phyloP scores from a whole-genome alignment of 768 basidiomycete genomes.

The Psilocybe tampanensis region DNA sequence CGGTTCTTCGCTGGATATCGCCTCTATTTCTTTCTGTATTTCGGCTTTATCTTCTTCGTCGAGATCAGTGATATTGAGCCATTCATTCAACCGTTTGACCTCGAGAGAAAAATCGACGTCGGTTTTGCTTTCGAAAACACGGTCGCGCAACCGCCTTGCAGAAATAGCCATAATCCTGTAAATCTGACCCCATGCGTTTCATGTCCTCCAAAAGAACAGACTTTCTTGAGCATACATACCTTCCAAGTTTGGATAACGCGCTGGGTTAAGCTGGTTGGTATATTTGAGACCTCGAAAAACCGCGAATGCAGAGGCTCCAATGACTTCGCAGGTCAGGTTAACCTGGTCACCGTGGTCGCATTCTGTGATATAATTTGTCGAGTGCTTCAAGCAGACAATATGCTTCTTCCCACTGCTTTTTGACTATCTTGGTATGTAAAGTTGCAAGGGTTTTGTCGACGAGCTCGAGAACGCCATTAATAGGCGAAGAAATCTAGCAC shows the following conservation, averaged over 20 bases:
- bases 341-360: slow-evolving; percentile 36
- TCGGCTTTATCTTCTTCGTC: slow-evolving; percentile 23
- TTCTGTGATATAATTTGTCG: slow-evolving; percentile 23
- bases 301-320: slow-evolving; percentile 35
- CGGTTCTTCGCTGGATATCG: slow-evolving; percentile 3
- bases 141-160: slow-evolving; percentile 36
- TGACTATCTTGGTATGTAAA: slow-evolving; percentile 31
- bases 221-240: slow-evolving; percentile 29
- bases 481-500: slow-evolving; percentile 36
- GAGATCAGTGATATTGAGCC: slow-evolving; percentile 25
- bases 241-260: slow-evolving; percentile 34
- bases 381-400: slow-evolving; percentile 35
- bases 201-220: slow-evolving; percentile 27
- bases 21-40: slow-evolving; percentile 20
- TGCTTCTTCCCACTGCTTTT: slow-evolving; percentile 35
- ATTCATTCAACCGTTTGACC: slow-evolving; percentile 32
- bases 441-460: slow-evolving; percentile 33
- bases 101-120: slow-evolving; percentile 29
- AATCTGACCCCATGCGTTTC: slow-evolving; percentile 16
- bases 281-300: slow-evolving; percentile 34
- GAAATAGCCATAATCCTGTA: slow-evolving; percentile 25
- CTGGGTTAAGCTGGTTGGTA: slow-evolving; percentile 28
- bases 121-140: slow-evolving; percentile 31
- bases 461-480: slow-evolving; percentile 35
- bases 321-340: slow-evolving; percentile 31